Evolutionary conservation across 106 monocot species (phyloP).

Genomic region (Dendrobium officinale): DNA sequence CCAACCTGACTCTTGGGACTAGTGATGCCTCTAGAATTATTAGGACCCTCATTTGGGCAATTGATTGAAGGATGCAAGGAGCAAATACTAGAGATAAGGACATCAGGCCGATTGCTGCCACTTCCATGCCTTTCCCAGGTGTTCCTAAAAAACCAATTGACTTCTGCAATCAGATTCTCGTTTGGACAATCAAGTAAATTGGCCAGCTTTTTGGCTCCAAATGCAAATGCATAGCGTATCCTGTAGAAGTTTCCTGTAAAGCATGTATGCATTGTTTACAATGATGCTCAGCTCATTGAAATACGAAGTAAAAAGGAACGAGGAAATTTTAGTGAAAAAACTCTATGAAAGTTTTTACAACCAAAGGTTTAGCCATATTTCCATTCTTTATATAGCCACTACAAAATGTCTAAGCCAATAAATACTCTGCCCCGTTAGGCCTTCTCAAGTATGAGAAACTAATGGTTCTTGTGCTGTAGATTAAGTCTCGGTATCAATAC

Average conservation of each 20-base stretch:
- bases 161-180: slow-evolving; percentile 40
- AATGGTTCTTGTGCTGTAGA: no score
- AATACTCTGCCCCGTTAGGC: background rate
- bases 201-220: slow-evolving; percentile 70
- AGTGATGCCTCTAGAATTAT: slow-evolving; percentile 4
- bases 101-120: slow-evolving; percentile 54
- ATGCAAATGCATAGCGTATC: slow-evolving; percentile 70
- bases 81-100: slow-evolving; percentile 17
- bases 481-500: no score
- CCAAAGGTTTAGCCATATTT: background rate
- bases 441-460: no score
- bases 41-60: background rate
- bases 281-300: background rate
- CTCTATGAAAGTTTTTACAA: background rate
- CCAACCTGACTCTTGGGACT: background rate
- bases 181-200: slow-evolving; percentile 57
- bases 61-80: slow-evolving; percentile 5
- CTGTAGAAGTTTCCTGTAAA: slow-evolving; percentile 34
- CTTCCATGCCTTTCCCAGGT: slow-evolving; percentile 74
- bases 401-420: background rate
- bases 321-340: no score
- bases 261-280: background rate
- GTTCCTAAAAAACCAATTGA: slow-evolving; percentile 74
- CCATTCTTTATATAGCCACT: background rate
- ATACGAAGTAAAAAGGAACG: no score